A percentile compares a stretch with the other conserved stretches of the same genome.
Conservation (phyloP, 495 filamentous ascomycete species). For the Daldinia vernicosa region DNA sequence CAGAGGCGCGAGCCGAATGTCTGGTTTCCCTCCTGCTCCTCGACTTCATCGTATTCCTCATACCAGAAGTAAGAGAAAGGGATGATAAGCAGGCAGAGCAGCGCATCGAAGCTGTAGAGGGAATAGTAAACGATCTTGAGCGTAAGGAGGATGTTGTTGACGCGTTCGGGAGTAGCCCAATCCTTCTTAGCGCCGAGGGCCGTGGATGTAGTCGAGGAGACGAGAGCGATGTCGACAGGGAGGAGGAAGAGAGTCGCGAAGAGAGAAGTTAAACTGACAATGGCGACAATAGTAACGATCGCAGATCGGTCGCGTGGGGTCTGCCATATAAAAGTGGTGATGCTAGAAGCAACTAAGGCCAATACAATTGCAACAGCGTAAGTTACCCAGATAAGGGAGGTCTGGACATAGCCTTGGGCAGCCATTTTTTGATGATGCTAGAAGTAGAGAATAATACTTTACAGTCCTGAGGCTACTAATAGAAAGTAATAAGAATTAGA, state of each 20-base stretch:
- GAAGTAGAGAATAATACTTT: conserved; percentile 41
- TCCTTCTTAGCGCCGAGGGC: conserved; percentile 85
- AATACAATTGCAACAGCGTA: conserved; percentile 82
- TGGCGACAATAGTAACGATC: conserved; percentile 80
- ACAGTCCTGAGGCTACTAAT: conserved; percentile 43
- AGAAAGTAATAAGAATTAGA: conserved; percentile 4
- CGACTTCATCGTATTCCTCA: conserved; percentile 93
- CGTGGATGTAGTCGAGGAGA: conserved; percentile 84
- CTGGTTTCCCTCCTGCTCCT: conserved; percentile 77
- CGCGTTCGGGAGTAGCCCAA: conserved; percentile 84
- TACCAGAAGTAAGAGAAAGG: conserved; percentile 99
- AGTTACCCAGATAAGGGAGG: conserved; percentile 89
- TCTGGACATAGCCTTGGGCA: conserved; percentile 70
- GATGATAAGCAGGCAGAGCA: conserved; percentile 88
- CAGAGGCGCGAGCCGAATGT: conserved; percentile 73
- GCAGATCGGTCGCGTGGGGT: conserved; percentile 84
- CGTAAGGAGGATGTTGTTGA: conserved; percentile 78
- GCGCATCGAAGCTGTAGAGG: conserved; percentile 88
- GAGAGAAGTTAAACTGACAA: conserved; percentile 83
- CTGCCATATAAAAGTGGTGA: conserved; percentile 89
- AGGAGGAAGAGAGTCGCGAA: conserved; percentile 92
- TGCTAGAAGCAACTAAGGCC: conserved; percentile 72
- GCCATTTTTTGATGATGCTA: conserved; percentile 65
- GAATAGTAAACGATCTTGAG: conserved; percentile 91
- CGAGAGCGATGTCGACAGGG: conserved; percentile 93